phyloP scores from a whole-genome alignment of 805 yeast genomes.

The Candida maesae region DNA sequence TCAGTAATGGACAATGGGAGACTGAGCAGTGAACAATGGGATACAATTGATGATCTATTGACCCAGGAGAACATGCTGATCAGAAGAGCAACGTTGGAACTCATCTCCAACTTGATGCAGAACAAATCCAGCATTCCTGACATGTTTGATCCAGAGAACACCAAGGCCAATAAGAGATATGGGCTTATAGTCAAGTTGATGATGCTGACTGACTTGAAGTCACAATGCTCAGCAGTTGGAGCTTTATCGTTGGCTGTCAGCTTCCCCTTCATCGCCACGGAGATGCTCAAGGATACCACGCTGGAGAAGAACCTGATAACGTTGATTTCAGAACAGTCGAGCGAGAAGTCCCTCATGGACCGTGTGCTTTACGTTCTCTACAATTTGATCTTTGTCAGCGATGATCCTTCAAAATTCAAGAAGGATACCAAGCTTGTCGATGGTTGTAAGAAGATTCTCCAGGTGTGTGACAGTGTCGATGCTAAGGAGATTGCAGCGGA shows the following conservation, averaged over 20 bases:
- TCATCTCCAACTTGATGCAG: constrained; percentile 56
- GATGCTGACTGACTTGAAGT: constrained; percentile 34
- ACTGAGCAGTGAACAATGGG: constrained; percentile 36
- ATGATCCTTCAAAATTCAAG: constrained; percentile 15
- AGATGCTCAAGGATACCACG: constrained; percentile 24
- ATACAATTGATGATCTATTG: constrained; percentile 41
- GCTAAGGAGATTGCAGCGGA: constrained; percentile 18
- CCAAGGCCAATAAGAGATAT: constrained; percentile 37
- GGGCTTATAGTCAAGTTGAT: constrained; percentile 38
- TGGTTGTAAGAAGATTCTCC: not conserved
- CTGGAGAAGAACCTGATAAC: constrained; percentile 25
- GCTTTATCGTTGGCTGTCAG: constrained; percentile 33
- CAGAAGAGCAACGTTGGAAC: constrained; percentile 60
- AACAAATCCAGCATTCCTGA: constrained; percentile 41
- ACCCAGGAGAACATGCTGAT: constrained; percentile 43
- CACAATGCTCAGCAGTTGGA: constrained; percentile 41
- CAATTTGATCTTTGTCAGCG: constrained; percentile 22
- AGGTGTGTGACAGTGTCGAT: constrained; percentile 3
- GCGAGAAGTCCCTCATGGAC: constrained; percentile 30
- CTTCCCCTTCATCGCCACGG: constrained; percentile 34
- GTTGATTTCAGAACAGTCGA: constrained; percentile 27
- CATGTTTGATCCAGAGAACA: constrained; percentile 51
- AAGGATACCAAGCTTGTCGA: too few species aligned
- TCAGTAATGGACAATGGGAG: constrained; percentile 44
- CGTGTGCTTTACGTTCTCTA: constrained; percentile 32